Evolutionary conservation across 805 yeast species (phyloP).

Genomic region (Suhomyces sp.): DNA sequence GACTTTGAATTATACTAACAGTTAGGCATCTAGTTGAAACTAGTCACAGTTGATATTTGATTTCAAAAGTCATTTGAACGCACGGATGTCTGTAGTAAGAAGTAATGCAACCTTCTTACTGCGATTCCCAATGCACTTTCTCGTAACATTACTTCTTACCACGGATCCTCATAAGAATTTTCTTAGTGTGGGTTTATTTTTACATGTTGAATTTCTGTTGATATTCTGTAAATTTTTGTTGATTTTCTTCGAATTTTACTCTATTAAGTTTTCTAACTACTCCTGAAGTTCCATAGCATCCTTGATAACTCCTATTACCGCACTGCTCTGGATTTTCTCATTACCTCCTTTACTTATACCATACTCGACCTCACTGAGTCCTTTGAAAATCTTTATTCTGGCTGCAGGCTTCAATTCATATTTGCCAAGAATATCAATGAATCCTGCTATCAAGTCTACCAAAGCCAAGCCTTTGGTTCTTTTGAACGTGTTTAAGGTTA

Average conservation of each 20-base stretch:
- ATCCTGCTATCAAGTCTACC: slow-evolving; percentile 77
- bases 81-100: not conserved
- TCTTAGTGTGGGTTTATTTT: too few species aligned
- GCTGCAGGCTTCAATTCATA: slow-evolving; percentile 64
- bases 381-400: slow-evolving; percentile 61
- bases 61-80: too few species aligned
- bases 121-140: not conserved
- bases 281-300: slow-evolving; percentile 47
- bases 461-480: slow-evolving; percentile 81
- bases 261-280: not conserved
- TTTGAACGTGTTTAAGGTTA: slow-evolving; percentile 65
- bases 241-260: not conserved
- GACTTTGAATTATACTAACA: slow-evolving; percentile 3
- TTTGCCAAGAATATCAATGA: slow-evolving; percentile 66
- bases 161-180: too few species aligned
- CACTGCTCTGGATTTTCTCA: slow-evolving; percentile 85
- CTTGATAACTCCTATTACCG: slow-evolving; percentile 84
- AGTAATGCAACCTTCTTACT: not conserved
- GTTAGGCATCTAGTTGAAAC: too few species aligned
- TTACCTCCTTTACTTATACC: slow-evolving; percentile 90
- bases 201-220: not conserved
- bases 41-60: too few species aligned
- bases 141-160: not conserved
- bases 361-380: slow-evolving; percentile 85
- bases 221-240: too few species aligned